Evolutionary conservation across 2,329 filamentous ascomycete species (phyloP), one percentile per base, ranked within the genome.

Genomic region (Lachnellula hyalina): DNA sequence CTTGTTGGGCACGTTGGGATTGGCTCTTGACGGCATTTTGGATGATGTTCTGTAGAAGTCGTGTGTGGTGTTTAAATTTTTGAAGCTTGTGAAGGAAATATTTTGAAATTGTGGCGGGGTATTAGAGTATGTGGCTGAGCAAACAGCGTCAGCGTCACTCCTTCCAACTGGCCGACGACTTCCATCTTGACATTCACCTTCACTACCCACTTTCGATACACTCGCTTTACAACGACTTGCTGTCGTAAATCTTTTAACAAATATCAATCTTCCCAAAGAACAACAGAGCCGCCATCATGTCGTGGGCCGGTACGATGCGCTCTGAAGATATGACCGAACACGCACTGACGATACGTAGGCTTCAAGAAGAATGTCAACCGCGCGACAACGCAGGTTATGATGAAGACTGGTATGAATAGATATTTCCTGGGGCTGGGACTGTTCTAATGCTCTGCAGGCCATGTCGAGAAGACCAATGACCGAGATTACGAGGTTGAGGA

Each of bases 331-430:
- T 44, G 28, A 45, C 45, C 32, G 34, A 49, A 25, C 36, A 50
- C 53, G 28, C 54, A 55, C 65, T 67, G 65, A 65, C 67, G 68
- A 40, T 17, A 34, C 35, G 6, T 68, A 88, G 87, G 87, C 62
- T 93, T 91, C 78, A 91, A 94, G 78, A 96, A 96, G 74, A 95
- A 95, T 85, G 92, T 97, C 78, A 93, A 94, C 79, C 90, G 94
- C 77, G 93, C 93, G 68, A 96, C 93, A 74, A 99, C 95, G 76
- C 92, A 96, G 85, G 93, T 97, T 60, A 96, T 99, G 90, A 97
- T 99, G 93, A 99, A 99, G 82, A 96, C 92, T 55, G 90, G 86
- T 89, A 73, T 61, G 79, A 67, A 40, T 19, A 14, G 12, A 17
- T 19, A 50, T 12, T 32, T 12, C 7, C 47, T 23, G 36, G 19